These are phyloP conservation scores for Beta corolliflora DNA, from an alignment of 179 eudicot genomes.

Conservation along the genomic window DNA sequence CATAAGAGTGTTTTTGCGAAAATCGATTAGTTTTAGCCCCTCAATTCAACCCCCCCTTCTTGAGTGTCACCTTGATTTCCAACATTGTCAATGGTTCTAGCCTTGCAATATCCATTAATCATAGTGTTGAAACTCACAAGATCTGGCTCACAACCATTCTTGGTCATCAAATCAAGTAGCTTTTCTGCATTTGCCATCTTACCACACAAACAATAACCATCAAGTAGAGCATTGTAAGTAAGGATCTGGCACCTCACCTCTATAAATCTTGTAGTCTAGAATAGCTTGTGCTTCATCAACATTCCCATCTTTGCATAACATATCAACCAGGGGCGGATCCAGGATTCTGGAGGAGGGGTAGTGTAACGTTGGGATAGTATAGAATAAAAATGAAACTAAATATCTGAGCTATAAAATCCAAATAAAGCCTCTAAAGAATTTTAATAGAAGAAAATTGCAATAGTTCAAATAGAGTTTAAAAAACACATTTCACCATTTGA, in stretches of 20 bases:
- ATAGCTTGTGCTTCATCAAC: not conserved
- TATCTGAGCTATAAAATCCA: no score
- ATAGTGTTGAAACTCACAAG: not conserved
- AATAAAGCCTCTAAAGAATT: no score
- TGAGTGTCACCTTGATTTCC: no score
- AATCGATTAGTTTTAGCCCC: no score
- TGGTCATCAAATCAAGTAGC: not conserved
- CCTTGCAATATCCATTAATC: not conserved
- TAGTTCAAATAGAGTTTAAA: no score
- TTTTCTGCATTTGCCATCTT: not conserved
- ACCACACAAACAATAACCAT: slow-evolving; percentile 2
- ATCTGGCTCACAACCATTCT: not conserved
- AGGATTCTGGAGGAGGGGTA: no score
- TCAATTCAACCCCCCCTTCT: no score
- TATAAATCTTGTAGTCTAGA: not conserved
- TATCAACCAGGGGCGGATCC: not conserved
- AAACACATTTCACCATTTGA: no score
- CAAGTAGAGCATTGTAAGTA: not conserved
- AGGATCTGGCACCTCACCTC: not conserved
- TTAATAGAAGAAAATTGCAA: no score
- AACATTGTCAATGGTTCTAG: not conserved
- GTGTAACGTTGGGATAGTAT: no score
- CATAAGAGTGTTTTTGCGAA: no score
- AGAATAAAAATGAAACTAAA: no score
- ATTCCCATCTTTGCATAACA: not conserved